phyloP scores from a whole-genome alignment of 306 rosid species.

The Dryas drummondii region DNA sequence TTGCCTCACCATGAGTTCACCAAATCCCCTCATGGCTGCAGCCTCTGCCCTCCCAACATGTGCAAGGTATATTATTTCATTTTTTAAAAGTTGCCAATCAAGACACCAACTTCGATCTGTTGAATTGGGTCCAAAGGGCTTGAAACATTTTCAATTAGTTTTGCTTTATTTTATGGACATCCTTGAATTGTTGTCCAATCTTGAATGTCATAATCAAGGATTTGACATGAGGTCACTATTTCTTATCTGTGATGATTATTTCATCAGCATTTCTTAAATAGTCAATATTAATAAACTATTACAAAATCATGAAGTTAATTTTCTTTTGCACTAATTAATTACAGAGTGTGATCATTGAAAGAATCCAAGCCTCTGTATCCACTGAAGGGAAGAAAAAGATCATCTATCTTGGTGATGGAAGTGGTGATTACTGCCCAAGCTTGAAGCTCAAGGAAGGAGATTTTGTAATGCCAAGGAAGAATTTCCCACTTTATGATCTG shows the following conservation, averaged over 20 bases:
- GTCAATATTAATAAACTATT: not conserved
- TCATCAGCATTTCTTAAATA: not conserved
- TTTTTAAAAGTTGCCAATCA: too few relatives aligned
- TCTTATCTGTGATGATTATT: not conserved
- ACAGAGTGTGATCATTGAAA: conserved; percentile 26
- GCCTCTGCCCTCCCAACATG: conserved; percentile 77
- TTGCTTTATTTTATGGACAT: conserved; percentile 3
- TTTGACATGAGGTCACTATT: not conserved
- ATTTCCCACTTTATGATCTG: conserved; percentile 27
- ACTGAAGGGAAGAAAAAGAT: conserved; percentile 24
- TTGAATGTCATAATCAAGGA: not conserved
- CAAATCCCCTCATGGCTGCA: conserved; percentile 56
- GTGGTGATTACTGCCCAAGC: conserved; percentile 40
- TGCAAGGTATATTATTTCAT: conserved; percentile 58
- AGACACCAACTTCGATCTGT: too few relatives aligned
- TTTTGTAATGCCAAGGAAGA: conserved; percentile 35
- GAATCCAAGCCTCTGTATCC: conserved; percentile 19
- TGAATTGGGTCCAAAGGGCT: conserved; percentile 11
- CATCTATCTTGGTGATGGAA: conserved; percentile 34
- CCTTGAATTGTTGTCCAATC: conserved; percentile 6
- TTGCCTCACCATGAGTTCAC: conserved; percentile 57
- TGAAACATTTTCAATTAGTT: not conserved
- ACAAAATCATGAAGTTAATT: not conserved
- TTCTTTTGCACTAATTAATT: not conserved
- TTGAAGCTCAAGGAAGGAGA: conserved; percentile 33